A percentile compares a stretch with the other conserved stretches of the same genome.
These are phyloP conservation scores for Sarocladium oryzae DNA, from an alignment of 2,329 filamentous ascomycete genomes.

Conservation along the genomic window DNA sequence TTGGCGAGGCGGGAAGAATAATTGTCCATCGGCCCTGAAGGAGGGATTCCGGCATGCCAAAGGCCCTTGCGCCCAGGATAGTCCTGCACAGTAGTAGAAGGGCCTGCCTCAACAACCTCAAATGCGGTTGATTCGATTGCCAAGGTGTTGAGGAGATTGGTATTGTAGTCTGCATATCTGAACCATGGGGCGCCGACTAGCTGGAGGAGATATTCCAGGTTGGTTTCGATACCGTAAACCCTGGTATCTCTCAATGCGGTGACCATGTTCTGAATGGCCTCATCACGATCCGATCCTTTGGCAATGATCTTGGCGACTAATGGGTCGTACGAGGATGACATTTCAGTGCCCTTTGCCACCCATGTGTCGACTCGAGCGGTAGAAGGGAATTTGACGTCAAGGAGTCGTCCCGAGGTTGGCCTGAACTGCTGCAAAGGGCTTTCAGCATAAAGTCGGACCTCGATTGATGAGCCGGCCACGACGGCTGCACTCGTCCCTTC, in stretches of 20 bases:
- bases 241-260: slow-evolving; percentile 47
- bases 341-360: slow-evolving; percentile 61
- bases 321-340: slow-evolving; percentile 70
- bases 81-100: slow-evolving; percentile 33
- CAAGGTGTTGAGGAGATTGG: slow-evolving; percentile 27
- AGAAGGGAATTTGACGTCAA: slow-evolving; percentile 48
- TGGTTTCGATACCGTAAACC: slow-evolving; percentile 27
- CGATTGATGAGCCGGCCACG: slow-evolving; percentile 26
- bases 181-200: slow-evolving; percentile 24
- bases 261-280: slow-evolving; percentile 57
- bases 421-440: slow-evolving; percentile 52
- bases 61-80: slow-evolving; percentile 30
- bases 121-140: slow-evolving; percentile 20
- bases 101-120: slow-evolving; percentile 29
- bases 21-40: slow-evolving; percentile 35
- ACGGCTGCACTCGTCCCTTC: neutral
- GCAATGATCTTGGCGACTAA: slow-evolving; percentile 73
- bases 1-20: slow-evolving; percentile 29
- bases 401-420: slow-evolving; percentile 52
- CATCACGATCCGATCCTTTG: slow-evolving; percentile 49
- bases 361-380: slow-evolving; percentile 56
- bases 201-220: slow-evolving; percentile 26
- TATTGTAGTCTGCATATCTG: slow-evolving; percentile 22
- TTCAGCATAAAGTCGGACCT: slow-evolving; percentile 35
- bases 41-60: slow-evolving; percentile 33